Evolutionary conservation across 176 grass and related monocot genomes (phyloP), one percentile per base, ranked within the genome.

Genomic region (Juncus effusus): DNA sequence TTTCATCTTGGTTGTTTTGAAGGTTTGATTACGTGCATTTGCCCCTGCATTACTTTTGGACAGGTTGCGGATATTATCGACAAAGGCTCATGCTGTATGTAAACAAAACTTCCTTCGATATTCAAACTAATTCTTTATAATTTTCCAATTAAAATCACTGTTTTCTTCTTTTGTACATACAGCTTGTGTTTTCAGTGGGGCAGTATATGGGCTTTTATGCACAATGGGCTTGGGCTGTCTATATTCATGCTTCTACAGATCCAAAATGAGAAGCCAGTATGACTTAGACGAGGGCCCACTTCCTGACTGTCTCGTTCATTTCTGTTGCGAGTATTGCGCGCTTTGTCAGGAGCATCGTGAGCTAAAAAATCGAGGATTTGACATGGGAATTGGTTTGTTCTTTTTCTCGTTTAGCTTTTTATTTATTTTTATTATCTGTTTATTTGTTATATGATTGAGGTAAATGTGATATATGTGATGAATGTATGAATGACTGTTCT

Each of bases 41-140:
- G 85, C 75, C 88, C 88, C 55, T 99, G 94, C 75, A 76, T 99
- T 69, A 93, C 94, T 11, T 97, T 97, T 11, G 94, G 94, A 41
- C 88, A 99, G 80, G 62, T 99, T 16, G 88, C 88, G 15, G 80
- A 99, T 54, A 93, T 99, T 57, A 80, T 93, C 7, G 94, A 97
- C 67, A 76, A 54, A 80, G 88, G 88, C 63, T 45, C 60, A 60
- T 93, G 94, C 80, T 51, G 85, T 93, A 83, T 84, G 88, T 83
- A 64, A 35, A 28, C 16, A 0, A 4, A 66, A 42, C 16, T 16
- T 37, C 13, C 60, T 64, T 13, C 11, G 7, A 16, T 70, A 14
- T 57, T 13, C 13, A 49, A 28, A 28, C 19, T 47, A 47, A 47
- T 47, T 47, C 2, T 62, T 52, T 13, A 16, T 52, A 28, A 51